Base-by-base conservation (phyloP, 176 grass and related monocot genomes). In the Calamus simplicifolius region DNA sequence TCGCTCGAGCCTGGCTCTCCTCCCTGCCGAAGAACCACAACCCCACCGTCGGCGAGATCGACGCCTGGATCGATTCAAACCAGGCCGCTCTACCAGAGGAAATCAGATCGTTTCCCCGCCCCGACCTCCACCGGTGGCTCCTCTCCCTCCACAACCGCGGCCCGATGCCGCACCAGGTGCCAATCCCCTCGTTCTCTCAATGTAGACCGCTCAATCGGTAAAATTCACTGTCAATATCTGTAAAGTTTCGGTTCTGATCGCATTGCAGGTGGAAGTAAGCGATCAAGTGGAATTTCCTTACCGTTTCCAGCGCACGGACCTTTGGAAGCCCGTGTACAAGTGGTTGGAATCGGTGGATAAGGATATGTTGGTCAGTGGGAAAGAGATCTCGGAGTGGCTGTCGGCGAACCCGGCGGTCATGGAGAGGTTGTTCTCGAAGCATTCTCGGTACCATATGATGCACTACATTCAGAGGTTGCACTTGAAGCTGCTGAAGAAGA, bases 401-500 rank as follows among this genome's bases (percentile, higher is more conserved):
- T 58, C 76, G 66, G 74, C 83, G 1, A 91, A 91, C 52, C 87
- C 78, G 1, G 73, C 75, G 19, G 75, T 88, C 67, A 73, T 85
- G 50, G 75, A 85, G 29, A 81, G 61, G 69, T 59, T 97, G 73
- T 74, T 90, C 25, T 77, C 87, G 72, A 97, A 91, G 80, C 92
- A 91, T 70, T 97, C 92, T 26, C 89, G 82, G 19, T 97, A 97
- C 54, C 92, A 97, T 77, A 77, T 91, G 76, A 87, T 88, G 61
- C 92, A 97, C 68, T 97, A 91, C 73, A 91, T 80, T 51, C 92
- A 97, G 75, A 82, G 92, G 75, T 82, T 97, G 87, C 92, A 91
- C 54, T 77, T 91, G 78, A 97, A 91, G 43, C 59, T 97, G 80
- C 69, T 97, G 64, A 97, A 97, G 73, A 97, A 91, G 69, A 87